These are phyloP conservation scores for Penicillium sclerotigenum DNA, from an alignment of 2,329 filamentous ascomycete genomes.

Conservation along the genomic window DNA sequence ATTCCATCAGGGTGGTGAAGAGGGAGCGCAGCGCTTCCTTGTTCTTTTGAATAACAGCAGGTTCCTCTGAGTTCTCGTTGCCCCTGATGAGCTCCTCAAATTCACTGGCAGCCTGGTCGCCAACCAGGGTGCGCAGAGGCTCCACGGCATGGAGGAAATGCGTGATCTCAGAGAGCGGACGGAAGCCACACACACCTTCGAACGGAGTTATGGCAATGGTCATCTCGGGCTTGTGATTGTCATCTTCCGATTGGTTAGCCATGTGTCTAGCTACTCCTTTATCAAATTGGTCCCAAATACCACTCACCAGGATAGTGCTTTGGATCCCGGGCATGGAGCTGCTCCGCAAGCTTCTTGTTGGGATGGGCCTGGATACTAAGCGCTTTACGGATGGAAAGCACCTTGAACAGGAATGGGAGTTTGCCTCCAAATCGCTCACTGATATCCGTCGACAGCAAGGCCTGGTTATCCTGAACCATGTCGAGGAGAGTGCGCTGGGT, in stretches of 20 bases:
- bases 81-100: conserved; percentile 57
- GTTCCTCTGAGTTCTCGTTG: conserved; percentile 51
- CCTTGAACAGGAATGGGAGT: conserved; percentile 96
- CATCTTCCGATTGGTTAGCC: conserved; percentile 56
- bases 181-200: conserved; percentile 92
- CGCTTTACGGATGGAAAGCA: conserved; percentile 91
- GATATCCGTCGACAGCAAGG: conserved; percentile 72
- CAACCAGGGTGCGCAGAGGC: conserved; percentile 64
- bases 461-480: conserved; percentile 80
- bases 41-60: conserved; percentile 55
- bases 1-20: conserved; percentile 79
- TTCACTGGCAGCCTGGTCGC: conserved; percentile 49
- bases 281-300: too few species aligned
- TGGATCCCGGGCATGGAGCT: conserved; percentile 78
- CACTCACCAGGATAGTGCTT: conserved; percentile 77
- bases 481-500: conserved; percentile 85
- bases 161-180: conserved; percentile 78
- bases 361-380: conserved; percentile 96
- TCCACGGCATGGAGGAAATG: conserved; percentile 73
- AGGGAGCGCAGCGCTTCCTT: conserved; percentile 72
- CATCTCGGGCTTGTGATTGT: conserved; percentile 99
- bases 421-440: conserved; percentile 72
- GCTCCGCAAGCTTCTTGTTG: conserved; percentile 89
- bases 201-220: conserved; percentile 96
- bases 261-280: not conserved